Conservation (phyloP, 2,329 filamentous ascomycete species). For the Apiospora aurea region DNA sequence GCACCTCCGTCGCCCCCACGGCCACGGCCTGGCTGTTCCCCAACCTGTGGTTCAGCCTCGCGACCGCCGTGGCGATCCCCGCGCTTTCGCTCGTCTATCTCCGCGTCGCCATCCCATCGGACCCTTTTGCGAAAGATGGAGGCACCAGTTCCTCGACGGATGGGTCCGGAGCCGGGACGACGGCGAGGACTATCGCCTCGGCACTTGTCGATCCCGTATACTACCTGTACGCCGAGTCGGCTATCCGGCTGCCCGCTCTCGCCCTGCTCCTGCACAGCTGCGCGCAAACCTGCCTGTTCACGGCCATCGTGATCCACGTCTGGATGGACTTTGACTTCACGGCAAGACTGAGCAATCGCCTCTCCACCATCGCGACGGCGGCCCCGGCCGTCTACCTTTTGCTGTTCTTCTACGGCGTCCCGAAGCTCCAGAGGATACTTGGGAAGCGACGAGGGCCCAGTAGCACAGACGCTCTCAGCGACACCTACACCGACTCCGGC, state of each 20-base stretch:
- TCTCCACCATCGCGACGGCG: background rate
- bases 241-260: background rate
- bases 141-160: too few species aligned
- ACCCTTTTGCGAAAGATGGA: background rate
- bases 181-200: background rate
- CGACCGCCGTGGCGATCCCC: background rate
- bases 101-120: too few species aligned
- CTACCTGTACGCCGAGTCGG: background rate
- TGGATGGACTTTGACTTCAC: background rate
- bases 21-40: background rate
- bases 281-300: background rate
- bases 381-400: background rate
- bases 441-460: background rate
- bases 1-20: background rate
- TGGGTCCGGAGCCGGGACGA: too few species aligned
- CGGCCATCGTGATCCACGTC: background rate
- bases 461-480: background rate
- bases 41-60: background rate
- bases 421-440: background rate
- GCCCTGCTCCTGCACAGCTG: background rate
- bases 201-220: background rate
- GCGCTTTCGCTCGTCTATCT: background rate
- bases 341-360: background rate
- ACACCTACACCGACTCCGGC: background rate
- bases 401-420: background rate